Conservation (phyloP, 2,329 filamentous ascomycete species). For the Trichoderma endophyticum region DNA sequence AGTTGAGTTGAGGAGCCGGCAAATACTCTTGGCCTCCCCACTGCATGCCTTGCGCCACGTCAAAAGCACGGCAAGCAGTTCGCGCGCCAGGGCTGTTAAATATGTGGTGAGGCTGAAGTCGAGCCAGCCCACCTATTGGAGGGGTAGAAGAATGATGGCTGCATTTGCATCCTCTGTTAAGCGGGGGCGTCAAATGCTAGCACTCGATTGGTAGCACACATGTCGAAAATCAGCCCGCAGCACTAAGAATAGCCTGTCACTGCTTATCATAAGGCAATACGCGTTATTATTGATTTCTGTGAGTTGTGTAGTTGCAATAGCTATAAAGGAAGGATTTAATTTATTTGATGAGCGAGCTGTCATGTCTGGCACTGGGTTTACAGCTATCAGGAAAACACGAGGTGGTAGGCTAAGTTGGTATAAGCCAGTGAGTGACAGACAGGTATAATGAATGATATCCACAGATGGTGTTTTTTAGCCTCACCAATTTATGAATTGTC, state of each 20-base stretch:
- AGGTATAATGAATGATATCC: too few relatives aligned
- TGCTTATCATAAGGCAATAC: not conserved
- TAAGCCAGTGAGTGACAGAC: not conserved
- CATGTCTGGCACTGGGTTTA: not conserved
- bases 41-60: not conserved
- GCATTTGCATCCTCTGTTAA: not conserved
- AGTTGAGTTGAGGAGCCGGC: not conserved
- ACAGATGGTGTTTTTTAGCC: not conserved
- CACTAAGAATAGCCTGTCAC: not conserved
- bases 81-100: not conserved
- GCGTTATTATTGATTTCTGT: not conserved
- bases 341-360: not conserved
- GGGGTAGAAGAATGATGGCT: not conserved
- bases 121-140: not conserved
- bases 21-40: not conserved
- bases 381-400: not conserved
- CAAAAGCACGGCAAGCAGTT: not conserved
- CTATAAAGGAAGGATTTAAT: not conserved
- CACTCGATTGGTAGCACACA: not conserved
- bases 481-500: not conserved
- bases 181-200: not conserved
- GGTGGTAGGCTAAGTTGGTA: not conserved
- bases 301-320: not conserved
- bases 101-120: constrained; percentile 13
- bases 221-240: not conserved